Evolutionary conservation across 2,329 filamentous ascomycete species (phyloP).

Genomic region (Aspergillus chevalieri): DNA sequence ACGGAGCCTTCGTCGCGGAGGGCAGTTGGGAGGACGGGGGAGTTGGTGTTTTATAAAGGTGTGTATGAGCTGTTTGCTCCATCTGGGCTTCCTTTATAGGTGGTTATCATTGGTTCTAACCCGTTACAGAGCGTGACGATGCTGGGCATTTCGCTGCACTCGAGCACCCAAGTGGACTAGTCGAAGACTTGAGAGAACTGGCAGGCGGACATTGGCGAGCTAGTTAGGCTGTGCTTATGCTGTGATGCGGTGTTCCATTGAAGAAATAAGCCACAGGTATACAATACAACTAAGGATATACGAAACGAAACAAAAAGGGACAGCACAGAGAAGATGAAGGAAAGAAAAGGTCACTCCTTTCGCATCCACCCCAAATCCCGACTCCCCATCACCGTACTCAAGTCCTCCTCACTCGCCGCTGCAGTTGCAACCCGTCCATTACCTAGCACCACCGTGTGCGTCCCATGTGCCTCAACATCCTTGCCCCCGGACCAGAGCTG

Average conservation of each 20-base stretch:
- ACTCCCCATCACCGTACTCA: constrained; percentile 3
- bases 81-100: not conserved
- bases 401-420: constrained; percentile 15
- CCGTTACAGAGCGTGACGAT: constrained; percentile 1
- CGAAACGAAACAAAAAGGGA: too few relatives aligned
- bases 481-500: constrained; percentile 10
- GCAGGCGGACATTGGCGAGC: not conserved
- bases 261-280: too few relatives aligned
- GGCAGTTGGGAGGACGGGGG: constrained; percentile 2
- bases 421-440: constrained; percentile 5
- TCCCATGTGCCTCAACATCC: constrained; percentile 9
- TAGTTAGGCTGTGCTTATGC: too few relatives aligned
- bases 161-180: not conserved
- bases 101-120: not conserved
- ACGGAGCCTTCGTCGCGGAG: not conserved
- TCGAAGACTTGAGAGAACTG: constrained; percentile 2
- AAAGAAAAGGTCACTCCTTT: too few relatives aligned
- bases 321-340: too few relatives aligned
- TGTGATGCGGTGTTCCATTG: too few relatives aligned
- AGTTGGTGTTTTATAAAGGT: constrained; percentile 7
- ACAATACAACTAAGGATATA: too few relatives aligned
- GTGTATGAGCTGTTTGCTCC: not conserved
- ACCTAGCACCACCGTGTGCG: constrained; percentile 20
- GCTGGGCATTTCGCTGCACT: constrained; percentile 8
- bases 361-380: not conserved